Conservation (phyloP, 768 basidiomycete species). For the Leccinum fibrillosum region DNA sequence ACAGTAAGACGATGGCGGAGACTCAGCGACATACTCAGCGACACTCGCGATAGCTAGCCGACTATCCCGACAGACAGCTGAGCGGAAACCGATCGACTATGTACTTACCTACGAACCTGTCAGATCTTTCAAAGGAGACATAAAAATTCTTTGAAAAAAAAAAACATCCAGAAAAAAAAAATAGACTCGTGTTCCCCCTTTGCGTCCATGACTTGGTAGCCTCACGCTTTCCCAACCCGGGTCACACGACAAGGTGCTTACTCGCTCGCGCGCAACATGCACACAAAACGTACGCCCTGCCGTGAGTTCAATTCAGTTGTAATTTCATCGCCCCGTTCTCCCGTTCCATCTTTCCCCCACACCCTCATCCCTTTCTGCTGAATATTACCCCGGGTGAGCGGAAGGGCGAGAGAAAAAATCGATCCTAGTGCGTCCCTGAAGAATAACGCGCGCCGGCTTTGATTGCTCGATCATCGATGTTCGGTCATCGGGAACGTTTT, state of each 20-base stretch:
- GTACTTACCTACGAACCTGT: background rate
- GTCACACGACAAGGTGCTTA: background rate
- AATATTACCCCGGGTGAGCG: background rate
- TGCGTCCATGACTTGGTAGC: background rate
- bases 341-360: background rate
- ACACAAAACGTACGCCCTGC: background rate
- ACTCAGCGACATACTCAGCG: background rate
- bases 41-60: background rate
- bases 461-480: background rate
- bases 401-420: background rate
- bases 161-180: background rate
- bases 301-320: background rate
- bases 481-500: background rate
- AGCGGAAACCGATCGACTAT: background rate
- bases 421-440: background rate
- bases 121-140: background rate
- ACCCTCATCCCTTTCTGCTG: background rate
- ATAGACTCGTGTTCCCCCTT: background rate
- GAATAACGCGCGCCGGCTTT: background rate
- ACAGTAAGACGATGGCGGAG: background rate
- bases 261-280: background rate
- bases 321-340: background rate
- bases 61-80: background rate
- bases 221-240: background rate
- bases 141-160: background rate